Evolutionary conservation across 164 flowering plant genomes (phyloP), one percentile per base, ranked within the genome.

Genomic region (Aristolochia fimbriata): DNA sequence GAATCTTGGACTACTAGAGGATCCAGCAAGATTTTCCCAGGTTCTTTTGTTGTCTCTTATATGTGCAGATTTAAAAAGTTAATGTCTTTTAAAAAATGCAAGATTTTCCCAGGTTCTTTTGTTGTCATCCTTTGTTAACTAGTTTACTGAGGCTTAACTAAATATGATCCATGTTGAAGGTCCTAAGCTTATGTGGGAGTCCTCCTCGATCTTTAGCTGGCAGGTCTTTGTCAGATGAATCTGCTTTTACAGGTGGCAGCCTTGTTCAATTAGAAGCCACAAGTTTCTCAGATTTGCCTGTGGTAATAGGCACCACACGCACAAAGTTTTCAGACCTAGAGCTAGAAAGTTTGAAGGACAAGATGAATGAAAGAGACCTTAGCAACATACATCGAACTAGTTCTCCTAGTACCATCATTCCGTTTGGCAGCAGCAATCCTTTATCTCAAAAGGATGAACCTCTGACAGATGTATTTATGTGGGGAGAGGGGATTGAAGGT

Each of bases 401-500:
- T 64, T 48, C 61, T 41, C 63, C 65, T 10, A 47, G 62, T 63
- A 57, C 63, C 23, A 53, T 74, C 33, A 52, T 60, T 20, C 43
- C 66, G 2, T 57, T 72, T 49, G 22, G 49, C 62, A 58, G 53
- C 23, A 67, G 62, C 12, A 69, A 70, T 54, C 57, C 66, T 22
- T 55, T 31, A 21, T 41, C 58, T 23, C 71, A 59, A 46, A 65
- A 66, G 43, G 68, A 56, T 58, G 67, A 81, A 49, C 54, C 52
- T 60, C 59, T 80, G 61, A 80, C 72, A 65, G 86, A 85, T 71
- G 74, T 85, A 22, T 68, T 81, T 65, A 70, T 83, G 21, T 85
- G 92, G 88, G 88, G 92, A 46, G 84, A 79, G 74, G 81, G 81
- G 52, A 68, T 71, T 49, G 77, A 68, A 43, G 79, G 77, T 47